Conservation (phyloP, 2,329 filamentous ascomycete genomes). For the Cytospora chrysosperma region DNA sequence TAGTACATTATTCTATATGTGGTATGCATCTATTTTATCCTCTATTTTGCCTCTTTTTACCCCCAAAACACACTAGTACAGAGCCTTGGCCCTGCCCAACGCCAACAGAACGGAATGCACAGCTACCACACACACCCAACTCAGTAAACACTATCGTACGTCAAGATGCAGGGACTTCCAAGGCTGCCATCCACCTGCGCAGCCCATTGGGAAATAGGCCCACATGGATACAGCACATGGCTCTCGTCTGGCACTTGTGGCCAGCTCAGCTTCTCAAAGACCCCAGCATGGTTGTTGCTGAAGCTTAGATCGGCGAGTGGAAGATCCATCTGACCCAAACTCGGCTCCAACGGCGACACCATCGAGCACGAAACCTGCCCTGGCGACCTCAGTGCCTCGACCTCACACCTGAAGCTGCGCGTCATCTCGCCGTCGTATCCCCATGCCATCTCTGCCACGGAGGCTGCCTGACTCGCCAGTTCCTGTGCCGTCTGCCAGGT, state of each 20-base stretch:
- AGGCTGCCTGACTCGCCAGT: neutral
- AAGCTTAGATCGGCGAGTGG: neutral
- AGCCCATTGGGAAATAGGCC: neutral
- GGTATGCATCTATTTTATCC: too few relatives aligned
- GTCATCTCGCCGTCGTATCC: neutral
- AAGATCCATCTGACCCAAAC: neutral
- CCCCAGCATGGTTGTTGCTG: too few relatives aligned
- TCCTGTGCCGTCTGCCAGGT: slow-evolving; percentile 11
- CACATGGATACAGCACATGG: neutral
- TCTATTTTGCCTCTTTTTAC: too few relatives aligned
- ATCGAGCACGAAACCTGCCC: neutral
- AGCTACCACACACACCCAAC: too few relatives aligned
- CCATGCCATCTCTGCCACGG: neutral
- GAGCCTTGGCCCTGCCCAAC: neutral
- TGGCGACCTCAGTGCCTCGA: too few relatives aligned
- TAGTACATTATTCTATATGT: too few relatives aligned
- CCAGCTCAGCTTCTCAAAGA: neutral
- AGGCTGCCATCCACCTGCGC: neutral
- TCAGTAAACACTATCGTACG: neutral
- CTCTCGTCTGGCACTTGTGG: neutral
- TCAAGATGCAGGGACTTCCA: neutral
- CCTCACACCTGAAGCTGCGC: neutral
- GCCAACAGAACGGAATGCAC: neutral
- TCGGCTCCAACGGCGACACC: neutral
- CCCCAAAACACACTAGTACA: too few relatives aligned